These are phyloP conservation scores for Mycena galericulata DNA, from an alignment of 768 basidiomycete genomes.

Conservation along the genomic window DNA sequence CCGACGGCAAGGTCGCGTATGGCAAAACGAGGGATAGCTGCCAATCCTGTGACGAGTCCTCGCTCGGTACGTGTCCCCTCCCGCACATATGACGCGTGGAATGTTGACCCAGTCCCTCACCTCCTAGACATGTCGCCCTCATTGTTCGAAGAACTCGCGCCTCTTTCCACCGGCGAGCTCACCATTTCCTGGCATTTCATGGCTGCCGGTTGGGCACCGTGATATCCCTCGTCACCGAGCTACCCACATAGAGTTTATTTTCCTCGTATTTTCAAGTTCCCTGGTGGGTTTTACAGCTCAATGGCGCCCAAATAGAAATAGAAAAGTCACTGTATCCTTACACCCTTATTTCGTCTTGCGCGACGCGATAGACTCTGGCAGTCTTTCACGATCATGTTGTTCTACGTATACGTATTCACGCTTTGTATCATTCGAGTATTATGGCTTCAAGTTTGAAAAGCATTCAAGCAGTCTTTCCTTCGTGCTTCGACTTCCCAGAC, in stretches of 20 bases:
- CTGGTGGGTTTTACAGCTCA: conserved; percentile 26
- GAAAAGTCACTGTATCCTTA: conserved; percentile 33
- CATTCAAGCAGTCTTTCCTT: no score
- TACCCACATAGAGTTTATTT: background rate
- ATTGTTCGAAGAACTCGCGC: conserved; percentile 65
- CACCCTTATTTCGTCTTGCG: background rate
- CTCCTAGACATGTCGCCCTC: conserved; percentile 73
- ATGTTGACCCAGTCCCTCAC: background rate
- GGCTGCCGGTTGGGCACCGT: conserved; percentile 58
- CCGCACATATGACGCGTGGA: background rate
- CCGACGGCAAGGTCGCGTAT: conserved; percentile 61
- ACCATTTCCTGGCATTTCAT: conserved; percentile 73
- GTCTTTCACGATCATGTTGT: conserved; percentile 10
- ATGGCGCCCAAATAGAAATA: conserved; percentile 17
- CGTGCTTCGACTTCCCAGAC: no score
- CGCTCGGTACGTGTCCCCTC: conserved; percentile 63
- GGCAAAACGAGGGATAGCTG: conserved; percentile 71
- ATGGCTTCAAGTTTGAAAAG: no score
- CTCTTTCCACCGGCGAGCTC: conserved; percentile 62
- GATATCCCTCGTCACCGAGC: conserved; percentile 22
- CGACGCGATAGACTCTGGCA: conserved; percentile 21
- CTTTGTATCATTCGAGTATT: conserved; percentile 6
- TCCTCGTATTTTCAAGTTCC: no score
- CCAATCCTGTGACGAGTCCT: conserved; percentile 59
- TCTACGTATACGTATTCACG: conserved; percentile 2